Percentiles rank a stretch among this genome's conserved stretches.
Evolutionary conservation across 1,284 basidiomycete species (phyloP).

Genomic region (Trametes hirsuta): DNA sequence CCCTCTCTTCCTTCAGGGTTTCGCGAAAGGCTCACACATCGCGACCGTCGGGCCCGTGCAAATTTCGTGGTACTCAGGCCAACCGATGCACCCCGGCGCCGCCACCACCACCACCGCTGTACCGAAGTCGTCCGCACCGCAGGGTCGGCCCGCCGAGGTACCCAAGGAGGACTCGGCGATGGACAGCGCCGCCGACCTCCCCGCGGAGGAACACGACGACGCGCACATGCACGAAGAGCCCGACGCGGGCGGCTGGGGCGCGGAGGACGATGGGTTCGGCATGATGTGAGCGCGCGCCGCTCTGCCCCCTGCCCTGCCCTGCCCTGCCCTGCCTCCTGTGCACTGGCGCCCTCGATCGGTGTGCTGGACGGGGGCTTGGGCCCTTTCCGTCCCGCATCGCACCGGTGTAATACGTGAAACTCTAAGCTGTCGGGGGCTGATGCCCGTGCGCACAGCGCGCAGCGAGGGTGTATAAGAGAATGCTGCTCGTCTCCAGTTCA

Average conservation of each 20-base stretch:
- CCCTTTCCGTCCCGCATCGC: too few species aligned
- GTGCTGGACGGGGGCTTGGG: too few species aligned
- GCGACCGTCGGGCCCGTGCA: conserved; percentile 66
- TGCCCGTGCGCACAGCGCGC: too few species aligned
- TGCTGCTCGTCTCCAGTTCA: not conserved
- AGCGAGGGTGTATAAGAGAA: conserved; percentile 2
- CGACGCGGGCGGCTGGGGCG: conserved; percentile 63
- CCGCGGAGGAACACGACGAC: conserved; percentile 17
- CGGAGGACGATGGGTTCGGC: conserved; percentile 69
- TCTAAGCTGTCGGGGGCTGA: too few species aligned
- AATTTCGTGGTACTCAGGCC: conserved; percentile 63
- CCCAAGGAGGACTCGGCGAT: conserved; percentile 17
- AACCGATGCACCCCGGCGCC: conserved; percentile 30
- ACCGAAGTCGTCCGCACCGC: conserved; percentile 22
- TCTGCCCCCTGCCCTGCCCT: not conserved
- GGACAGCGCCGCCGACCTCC: conserved; percentile 9
- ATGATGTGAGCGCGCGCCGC: conserved; percentile 44
- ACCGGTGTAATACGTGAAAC: not conserved
- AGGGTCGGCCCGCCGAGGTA: conserved; percentile 1
- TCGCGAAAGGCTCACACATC: conserved; percentile 68
- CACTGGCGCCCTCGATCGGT: not conserved
- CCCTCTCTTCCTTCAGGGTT: conserved; percentile 45
- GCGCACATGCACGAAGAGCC: conserved; percentile 49
- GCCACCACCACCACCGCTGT: conserved; percentile 16
- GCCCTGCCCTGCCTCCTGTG: not conserved